Conservation (phyloP, 1,284 basidiomycete genomes). For the Cryptococcus sp. region DNA sequence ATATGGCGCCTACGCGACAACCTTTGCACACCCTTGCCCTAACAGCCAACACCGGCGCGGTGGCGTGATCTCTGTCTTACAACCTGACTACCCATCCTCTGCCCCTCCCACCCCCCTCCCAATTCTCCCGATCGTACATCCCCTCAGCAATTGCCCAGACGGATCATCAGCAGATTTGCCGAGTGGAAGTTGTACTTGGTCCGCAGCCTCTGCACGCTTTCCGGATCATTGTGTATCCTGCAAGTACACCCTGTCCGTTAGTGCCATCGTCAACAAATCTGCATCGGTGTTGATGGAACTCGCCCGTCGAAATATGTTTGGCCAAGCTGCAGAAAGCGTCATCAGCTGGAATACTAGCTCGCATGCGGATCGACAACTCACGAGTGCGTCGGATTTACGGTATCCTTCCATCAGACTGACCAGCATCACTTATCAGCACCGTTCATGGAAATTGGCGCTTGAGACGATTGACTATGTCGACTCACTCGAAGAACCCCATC, state of each 20-base stretch:
- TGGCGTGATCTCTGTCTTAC: no score
- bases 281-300: not conserved
- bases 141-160: constrained; percentile 28
- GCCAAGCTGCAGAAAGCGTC: constrained; percentile 17
- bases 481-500: constrained; percentile 48
- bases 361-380: constrained; percentile 7
- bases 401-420: constrained; percentile 45
- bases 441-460: not conserved
- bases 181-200: constrained; percentile 43
- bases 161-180: constrained; percentile 36
- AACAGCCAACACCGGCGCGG: no score
- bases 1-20: no score
- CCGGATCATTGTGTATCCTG: constrained; percentile 45
- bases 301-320: constrained; percentile 33
- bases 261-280: not conserved
- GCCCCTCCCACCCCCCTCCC: no score
- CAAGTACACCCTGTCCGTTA: not conserved
- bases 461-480: not conserved
- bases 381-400: constrained; percentile 45
- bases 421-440: not conserved
- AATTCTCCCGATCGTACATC: no score
- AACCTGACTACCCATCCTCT: no score
- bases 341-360: not conserved
- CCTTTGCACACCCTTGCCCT: no score
- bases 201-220: constrained; percentile 37